Percentiles rank a stretch among this genome's conserved stretches.
Conservation (phyloP, 2,329 filamentous ascomycete genomes). For the Sphaerulina populicola region DNA sequence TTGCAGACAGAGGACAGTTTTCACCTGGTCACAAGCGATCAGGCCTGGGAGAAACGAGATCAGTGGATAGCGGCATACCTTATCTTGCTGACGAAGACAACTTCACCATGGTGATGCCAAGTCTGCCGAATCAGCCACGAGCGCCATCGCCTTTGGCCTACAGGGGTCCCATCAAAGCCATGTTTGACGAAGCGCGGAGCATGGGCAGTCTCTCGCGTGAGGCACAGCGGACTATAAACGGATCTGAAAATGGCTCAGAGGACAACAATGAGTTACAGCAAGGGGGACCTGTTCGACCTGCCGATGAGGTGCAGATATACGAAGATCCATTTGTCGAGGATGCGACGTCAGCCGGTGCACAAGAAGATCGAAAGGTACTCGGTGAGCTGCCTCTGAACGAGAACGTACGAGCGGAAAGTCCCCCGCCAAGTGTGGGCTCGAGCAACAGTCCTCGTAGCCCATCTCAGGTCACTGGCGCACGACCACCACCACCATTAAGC, state of each 20-base stretch:
- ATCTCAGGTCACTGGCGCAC: conserved; percentile 15
- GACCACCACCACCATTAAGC: conserved; percentile 12
- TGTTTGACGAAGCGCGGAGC: conserved; percentile 30
- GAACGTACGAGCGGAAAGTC: conserved; percentile 30
- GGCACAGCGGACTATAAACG: conserved; percentile 15
- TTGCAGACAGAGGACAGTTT: conserved; percentile 30
- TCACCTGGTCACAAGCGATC: conserved; percentile 32
- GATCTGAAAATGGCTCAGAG: conserved; percentile 1
- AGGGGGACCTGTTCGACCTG: conserved; percentile 24
- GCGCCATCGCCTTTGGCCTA: conserved; percentile 26
- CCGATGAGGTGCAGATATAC: conserved; percentile 44
- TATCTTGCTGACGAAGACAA: conserved; percentile 37
- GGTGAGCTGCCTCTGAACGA: conserved; percentile 46
- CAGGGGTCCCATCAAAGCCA: conserved; percentile 29
- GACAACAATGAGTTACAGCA: conserved; percentile 5
- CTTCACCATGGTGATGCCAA: conserved; percentile 47
- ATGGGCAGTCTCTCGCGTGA: conserved; percentile 22
- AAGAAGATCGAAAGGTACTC: conserved; percentile 38
- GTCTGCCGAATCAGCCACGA: conserved; percentile 23
- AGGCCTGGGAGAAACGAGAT: conserved; percentile 34
- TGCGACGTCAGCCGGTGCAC: conserved; percentile 23
- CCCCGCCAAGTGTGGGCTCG: conserved; percentile 26
- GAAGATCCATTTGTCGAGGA: conserved; percentile 45
- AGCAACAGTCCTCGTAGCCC: conserved; percentile 29
- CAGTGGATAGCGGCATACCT: conserved; percentile 35